Base-by-base conservation (phyloP, 441 rosid species). In the Arabidopsis lyrata region DNA sequence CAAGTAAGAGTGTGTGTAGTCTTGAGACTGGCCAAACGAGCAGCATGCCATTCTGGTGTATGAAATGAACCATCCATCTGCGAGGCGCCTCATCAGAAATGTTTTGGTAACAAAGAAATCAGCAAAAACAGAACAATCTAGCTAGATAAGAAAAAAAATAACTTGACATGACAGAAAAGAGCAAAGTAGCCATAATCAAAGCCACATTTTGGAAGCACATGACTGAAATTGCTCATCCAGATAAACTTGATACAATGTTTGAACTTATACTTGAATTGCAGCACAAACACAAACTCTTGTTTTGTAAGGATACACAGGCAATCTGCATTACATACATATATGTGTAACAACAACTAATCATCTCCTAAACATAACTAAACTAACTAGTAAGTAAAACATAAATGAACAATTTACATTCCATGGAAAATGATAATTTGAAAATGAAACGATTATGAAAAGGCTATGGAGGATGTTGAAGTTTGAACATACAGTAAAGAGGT, bases 51-150 rank as follows among this genome's bases (percentile, higher is more conserved):
- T 84, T 85, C 98, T 95, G 99, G 99, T 84, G 98, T 87, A 91
- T 93, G 99, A 93, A 95, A 95, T 81, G 99, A 95, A 88, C 99
- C 98, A 91, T 95, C 99, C 95, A 95, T 93, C 99, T 95, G 98
- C 41, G 97, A 93, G 85, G 73, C 78, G 67, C 94, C 96, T 88
- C 96, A 88, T 95, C 92, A 95, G 95, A 86, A 86, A 82, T 44
- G 87, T 82, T 80, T 89, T 77, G 55, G 75, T 67, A 53, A 41
- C 14, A 2, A 2, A 48, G 15, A 29, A 6, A 31, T 49, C 24
- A 41, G 7, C 50, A 70, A 36, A 41, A 14, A 41, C 36, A 60
- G 10, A 59, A 18, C 15, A 14, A 56, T 39, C 52, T 66, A 53
- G 41, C 52, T 41, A 42, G 7, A 53, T 66, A 9, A 48, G 7